Base-by-base conservation (phyloP, 257 asterid genomes). In the Schizonepeta tenuifolia region DNA sequence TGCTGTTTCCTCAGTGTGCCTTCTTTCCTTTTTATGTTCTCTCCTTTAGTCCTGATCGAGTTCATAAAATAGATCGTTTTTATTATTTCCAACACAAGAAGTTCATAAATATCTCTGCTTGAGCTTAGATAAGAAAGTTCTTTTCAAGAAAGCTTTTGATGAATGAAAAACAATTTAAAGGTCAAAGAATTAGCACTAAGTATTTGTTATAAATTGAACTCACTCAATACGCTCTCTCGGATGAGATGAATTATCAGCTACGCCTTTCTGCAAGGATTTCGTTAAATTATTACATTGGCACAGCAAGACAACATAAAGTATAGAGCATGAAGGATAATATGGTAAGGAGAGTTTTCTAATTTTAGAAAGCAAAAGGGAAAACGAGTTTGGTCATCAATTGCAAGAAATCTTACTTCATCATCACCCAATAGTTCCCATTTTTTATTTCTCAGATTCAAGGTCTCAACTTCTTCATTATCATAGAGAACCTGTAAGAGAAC, bases 401-500 rank as follows among this genome's bases (percentile, higher is more conserved):
- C 31, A 55, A 74, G n/a, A 73, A n/a, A 55, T 49, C 83, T 65
- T 77, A 80, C 91, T 74, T 21, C 56, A 46, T 35, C 26, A 15
- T 73, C 75, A 56, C 14, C 59, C 50, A 75, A 18, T 31, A 67
- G 50, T 63, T 80, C 62, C 90, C 90, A 85, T 41, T 36, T 80
- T 82, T 88, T 83, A 64, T 46, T 47, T 73, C 26, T 55, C 20
- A 87, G 83, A 51, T 78, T 80, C 79, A 87, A 62, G n/a, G 4
- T 63, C 67, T 83, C 87, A 36, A 55, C 67, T 26, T 71, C 83
- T 24, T 70, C 73, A 59, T 87, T 88, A 71, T 71, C 85, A 53
- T 87, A 79, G 22, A 46, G 1, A 65, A 87, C 65, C 90, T 87
- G 75, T 43, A 7, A 72, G 13, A 15, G 15, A 73, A 60, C 73